These are phyloP conservation scores for Albugo laibachii DNA, from an alignment of 352 stramenopile species.

Conservation along the genomic window DNA sequence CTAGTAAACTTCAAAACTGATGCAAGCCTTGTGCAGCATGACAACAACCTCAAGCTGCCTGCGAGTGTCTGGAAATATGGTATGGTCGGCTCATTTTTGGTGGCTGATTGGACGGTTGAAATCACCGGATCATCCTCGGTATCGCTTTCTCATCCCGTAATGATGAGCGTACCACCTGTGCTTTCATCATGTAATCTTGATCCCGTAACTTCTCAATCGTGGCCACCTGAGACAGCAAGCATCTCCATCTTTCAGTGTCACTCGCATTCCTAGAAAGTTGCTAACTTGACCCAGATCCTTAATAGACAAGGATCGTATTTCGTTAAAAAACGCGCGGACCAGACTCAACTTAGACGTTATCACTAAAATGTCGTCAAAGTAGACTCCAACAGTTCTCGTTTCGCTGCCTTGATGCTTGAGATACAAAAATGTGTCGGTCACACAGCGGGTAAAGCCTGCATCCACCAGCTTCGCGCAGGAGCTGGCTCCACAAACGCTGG, in stretches of 20 bases:
- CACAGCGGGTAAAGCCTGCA: constrained; percentile 6
- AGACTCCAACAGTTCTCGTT: constrained; percentile 7
- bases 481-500: constrained; percentile 9
- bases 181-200: not conserved
- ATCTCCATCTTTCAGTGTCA: constrained; percentile 4
- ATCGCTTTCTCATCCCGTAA: not conserved
- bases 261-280: not conserved
- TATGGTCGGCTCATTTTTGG: constrained; percentile 7
- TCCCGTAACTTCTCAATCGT: constrained; percentile 2
- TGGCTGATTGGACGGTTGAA: not conserved
- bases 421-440: constrained; percentile 11
- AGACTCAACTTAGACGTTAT: constrained; percentile 2
- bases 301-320: not conserved
- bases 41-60: constrained; percentile 13
- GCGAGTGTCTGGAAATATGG: constrained; percentile 4
- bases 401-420: constrained; percentile 2
- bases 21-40: constrained; percentile 6
- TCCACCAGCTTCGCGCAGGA: constrained; percentile 4
- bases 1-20: constrained; percentile 12
- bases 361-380: constrained; percentile 7
- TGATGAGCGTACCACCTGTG: constrained; percentile 1
- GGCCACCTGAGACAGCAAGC: constrained; percentile 6
- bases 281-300: not conserved
- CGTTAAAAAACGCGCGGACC: constrained; percentile 5
- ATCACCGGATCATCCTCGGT: not conserved